Conservation (phyloP, 208 protist species). For the Porcisia deanei region DNA sequence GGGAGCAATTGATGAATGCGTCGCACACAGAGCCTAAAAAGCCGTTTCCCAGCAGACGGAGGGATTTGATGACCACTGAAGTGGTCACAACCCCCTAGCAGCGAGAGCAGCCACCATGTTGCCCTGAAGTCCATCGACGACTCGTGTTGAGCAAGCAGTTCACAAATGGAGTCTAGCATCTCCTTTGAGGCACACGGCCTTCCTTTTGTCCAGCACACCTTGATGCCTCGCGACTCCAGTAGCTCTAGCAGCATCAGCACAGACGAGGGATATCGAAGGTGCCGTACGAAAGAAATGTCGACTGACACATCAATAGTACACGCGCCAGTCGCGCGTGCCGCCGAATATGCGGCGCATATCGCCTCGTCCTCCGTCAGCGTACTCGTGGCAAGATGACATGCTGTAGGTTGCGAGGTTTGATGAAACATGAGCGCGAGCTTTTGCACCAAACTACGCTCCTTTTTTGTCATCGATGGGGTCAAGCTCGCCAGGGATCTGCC, state of each 20-base stretch:
- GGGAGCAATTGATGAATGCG: constrained; percentile 57
- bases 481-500: constrained; percentile 42
- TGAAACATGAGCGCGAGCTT: constrained; percentile 38
- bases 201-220: constrained; percentile 13
- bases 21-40: constrained; percentile 50
- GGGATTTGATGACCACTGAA: constrained; percentile 4
- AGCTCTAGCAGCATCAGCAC: constrained; percentile 44
- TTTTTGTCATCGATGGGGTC: constrained; percentile 59
- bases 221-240: constrained; percentile 9
- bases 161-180: constrained; percentile 26
- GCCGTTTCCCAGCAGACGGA: constrained; percentile 20
- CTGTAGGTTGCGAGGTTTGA: not conserved
- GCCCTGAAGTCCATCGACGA: constrained; percentile 33
- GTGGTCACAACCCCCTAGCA: constrained; percentile 23
- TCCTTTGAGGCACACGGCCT: constrained; percentile 12
- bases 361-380: constrained; percentile 13
- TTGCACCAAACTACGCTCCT: constrained; percentile 44
- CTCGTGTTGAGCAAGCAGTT: constrained; percentile 21
- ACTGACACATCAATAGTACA: constrained; percentile 12
- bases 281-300: constrained; percentile 18
- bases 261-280: constrained; percentile 14
- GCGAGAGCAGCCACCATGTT: constrained; percentile 45
- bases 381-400: not conserved
- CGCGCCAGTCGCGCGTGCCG: constrained; percentile 20
- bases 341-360: constrained; percentile 25